These are phyloP conservation scores for Ambrosiella xylebori DNA, from an alignment of 2,329 filamentous ascomycete genomes.

Conservation along the genomic window DNA sequence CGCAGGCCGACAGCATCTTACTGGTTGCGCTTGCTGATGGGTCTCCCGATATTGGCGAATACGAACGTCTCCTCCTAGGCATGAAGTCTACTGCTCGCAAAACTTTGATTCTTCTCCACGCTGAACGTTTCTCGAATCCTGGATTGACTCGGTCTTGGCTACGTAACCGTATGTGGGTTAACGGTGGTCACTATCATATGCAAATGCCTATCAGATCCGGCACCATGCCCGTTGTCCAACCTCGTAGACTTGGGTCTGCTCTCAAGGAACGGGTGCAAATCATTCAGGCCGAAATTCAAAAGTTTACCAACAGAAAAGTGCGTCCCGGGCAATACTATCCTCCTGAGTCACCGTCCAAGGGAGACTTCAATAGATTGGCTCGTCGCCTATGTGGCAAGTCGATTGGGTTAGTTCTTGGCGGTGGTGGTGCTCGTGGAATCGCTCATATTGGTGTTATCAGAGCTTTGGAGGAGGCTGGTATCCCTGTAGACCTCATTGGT, in stretches of 20 bases:
- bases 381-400: conserved; percentile 83
- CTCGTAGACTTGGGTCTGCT: conserved; percentile 65
- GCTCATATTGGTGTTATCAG: conserved; percentile 87
- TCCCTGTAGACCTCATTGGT: conserved; percentile 87
- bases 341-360: conserved; percentile 81
- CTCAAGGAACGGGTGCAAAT: conserved; percentile 89
- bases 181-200: conserved; percentile 91
- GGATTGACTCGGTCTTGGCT: conserved; percentile 82
- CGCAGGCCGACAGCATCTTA: conserved; percentile 89
- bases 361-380: conserved; percentile 87
- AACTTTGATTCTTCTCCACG: conserved; percentile 74
- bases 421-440: conserved; percentile 81
- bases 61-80: conserved; percentile 86
- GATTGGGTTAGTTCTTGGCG: conserved; percentile 82
- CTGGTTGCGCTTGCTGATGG: conserved; percentile 82
- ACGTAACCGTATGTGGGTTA: conserved; percentile 89
- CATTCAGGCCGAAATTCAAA: conserved; percentile 90
- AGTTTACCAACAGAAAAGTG: conserved; percentile 89
- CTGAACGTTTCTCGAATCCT: conserved; percentile 70
- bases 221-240: conserved; percentile 16
- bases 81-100: conserved; percentile 96
- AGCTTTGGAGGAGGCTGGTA: conserved; percentile 86
- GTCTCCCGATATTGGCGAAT: conserved; percentile 82
- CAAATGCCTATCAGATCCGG: conserved; percentile 47
- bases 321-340: conserved; percentile 79